phyloP scores from a whole-genome alignment of 805 yeast species.

The Saccharomycopsis sp. region DNA sequence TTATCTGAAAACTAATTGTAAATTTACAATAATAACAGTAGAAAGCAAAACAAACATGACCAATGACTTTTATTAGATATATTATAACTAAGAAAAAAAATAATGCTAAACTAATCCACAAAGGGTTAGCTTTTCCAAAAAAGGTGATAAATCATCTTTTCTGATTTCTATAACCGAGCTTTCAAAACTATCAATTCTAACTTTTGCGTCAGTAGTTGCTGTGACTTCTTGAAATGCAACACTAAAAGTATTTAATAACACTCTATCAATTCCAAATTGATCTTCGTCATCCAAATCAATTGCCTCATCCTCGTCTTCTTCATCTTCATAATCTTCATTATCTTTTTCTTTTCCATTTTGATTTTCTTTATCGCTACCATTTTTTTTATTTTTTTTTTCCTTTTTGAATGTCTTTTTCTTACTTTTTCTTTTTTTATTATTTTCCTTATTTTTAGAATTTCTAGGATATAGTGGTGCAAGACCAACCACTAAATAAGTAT shows the following conservation, averaged over 20 bases:
- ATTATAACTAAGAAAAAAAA: too few relatives aligned
- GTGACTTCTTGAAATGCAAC: constrained; percentile 88
- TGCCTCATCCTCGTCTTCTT: constrained; percentile 21
- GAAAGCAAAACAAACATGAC: too few relatives aligned
- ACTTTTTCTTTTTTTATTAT: constrained; percentile 25
- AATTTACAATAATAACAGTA: too few relatives aligned
- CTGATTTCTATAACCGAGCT: constrained; percentile 85
- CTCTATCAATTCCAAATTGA: constrained; percentile 27
- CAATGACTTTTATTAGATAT: too few relatives aligned
- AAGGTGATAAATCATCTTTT: constrained; percentile 79
- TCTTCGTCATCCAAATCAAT: constrained; percentile 15
- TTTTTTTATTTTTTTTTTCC: constrained; percentile 22
- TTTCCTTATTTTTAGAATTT: constrained; percentile 23
- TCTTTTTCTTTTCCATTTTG: constrained; percentile 26
- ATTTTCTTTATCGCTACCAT: too few relatives aligned
- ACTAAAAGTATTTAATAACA: constrained; percentile 71
- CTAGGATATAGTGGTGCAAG: constrained; percentile 72
- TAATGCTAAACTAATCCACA: constrained; percentile 44
- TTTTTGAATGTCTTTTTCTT: constrained; percentile 24
- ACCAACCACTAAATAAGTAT: constrained; percentile 82
- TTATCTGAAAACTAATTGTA: too few relatives aligned
- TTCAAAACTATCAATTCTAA: constrained; percentile 89
- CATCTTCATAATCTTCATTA: constrained; percentile 20
- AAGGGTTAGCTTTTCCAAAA: constrained; percentile 70
- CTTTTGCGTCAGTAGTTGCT: constrained; percentile 72